Evolutionary conservation across 305 asterid species (phyloP).

Genomic region (Stenogyne calaminthoides): DNA sequence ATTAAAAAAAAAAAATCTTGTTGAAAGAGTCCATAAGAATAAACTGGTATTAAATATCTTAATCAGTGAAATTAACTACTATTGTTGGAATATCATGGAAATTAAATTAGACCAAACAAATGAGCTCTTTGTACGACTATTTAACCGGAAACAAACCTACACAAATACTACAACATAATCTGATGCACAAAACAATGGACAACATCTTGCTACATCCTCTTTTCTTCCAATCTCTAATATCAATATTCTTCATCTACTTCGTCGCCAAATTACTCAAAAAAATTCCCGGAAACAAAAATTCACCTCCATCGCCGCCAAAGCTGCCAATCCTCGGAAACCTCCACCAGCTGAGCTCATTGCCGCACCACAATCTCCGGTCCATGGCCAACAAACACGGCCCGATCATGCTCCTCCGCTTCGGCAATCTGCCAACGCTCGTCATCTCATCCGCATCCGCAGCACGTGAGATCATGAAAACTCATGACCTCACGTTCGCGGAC

Average conservation of each 20-base stretch:
- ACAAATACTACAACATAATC: neutral
- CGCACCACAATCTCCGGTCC: conserved; percentile 39
- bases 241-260: neutral
- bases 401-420: conserved; percentile 49
- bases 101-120: too few species aligned
- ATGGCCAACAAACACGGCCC: conserved; percentile 45
- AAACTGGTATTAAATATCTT: too few species aligned
- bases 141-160: too few species aligned
- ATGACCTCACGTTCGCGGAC: conserved; percentile 42
- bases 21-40: too few species aligned
- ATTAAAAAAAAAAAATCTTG: too few species aligned
- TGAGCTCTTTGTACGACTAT: too few species aligned
- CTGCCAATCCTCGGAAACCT: conserved; percentile 59
- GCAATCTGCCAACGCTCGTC: conserved; percentile 33
- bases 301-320: conserved; percentile 49
- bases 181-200: neutral
- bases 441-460: conserved; percentile 43
- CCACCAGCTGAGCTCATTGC: conserved; percentile 40
- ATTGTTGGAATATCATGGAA: too few species aligned
- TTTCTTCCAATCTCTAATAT: neutral
- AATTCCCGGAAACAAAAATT: neutral
- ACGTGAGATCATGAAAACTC: conserved; percentile 40
- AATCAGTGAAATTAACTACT: too few species aligned
- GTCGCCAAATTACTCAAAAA: neutral
- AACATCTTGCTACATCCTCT: neutral